A percentile compares a stretch with the other conserved stretches of the same genome.
Evolutionary conservation across 148 eudicot genomes (phyloP).

Genomic region (Chenopodium berlandieri): DNA sequence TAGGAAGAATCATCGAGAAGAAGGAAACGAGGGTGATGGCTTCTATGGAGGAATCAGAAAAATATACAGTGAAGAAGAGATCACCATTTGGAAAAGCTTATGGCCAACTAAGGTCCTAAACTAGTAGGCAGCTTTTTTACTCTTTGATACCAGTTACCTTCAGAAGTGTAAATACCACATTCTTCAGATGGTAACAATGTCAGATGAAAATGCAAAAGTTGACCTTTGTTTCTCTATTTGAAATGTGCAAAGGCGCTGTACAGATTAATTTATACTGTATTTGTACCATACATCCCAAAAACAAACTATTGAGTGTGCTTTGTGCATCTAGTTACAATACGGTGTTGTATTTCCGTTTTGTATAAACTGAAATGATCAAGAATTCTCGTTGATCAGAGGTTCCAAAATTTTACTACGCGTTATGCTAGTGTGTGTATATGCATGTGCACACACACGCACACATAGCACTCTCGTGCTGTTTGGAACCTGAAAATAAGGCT

Average conservation of each 20-base stretch:
- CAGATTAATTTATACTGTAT: slow-evolving; percentile 13
- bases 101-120: slow-evolving; percentile 58
- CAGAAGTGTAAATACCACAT: slow-evolving; percentile 25
- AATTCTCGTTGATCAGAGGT: too few species aligned
- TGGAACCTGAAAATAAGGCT: too few species aligned
- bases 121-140: slow-evolving; percentile 24
- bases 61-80: slow-evolving; percentile 51
- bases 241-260: slow-evolving; percentile 20
- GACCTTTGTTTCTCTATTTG: slow-evolving; percentile 18
- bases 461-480: too few species aligned
- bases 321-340: too few species aligned
- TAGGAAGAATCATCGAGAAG: slow-evolving; percentile 68
- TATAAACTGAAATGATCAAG: too few species aligned
- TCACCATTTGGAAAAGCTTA: slow-evolving; percentile 63
- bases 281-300: slow-evolving; percentile 12
- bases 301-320: neutral
- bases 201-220: slow-evolving; percentile 9
- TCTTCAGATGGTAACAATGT: neutral
- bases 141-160: neutral
- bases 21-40: slow-evolving; percentile 68
- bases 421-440: too few species aligned
- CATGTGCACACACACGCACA: too few species aligned
- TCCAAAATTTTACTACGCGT: too few species aligned
- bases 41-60: slow-evolving; percentile 93
- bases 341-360: too few species aligned